A percentile compares a stretch with the other conserved stretches of the same genome.
Conservation (phyloP, 2,329 filamentous ascomycete species). For the Pseudogymnoascus sp. region DNA sequence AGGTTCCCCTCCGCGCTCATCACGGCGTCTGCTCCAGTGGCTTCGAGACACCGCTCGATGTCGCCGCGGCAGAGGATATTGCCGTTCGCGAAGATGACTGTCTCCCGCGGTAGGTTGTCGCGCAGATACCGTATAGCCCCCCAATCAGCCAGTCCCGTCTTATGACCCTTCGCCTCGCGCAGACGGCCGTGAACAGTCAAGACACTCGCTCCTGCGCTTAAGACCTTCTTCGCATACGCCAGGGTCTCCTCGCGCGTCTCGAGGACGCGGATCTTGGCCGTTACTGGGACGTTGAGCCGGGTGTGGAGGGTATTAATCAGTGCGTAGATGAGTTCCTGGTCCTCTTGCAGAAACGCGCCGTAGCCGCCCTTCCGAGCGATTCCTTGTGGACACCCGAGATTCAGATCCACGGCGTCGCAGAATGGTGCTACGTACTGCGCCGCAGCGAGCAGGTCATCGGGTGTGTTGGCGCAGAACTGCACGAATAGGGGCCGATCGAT, state of each 20-base stretch:
- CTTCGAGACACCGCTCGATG: slow-evolving; percentile 66
- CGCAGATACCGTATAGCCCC: slow-evolving; percentile 70
- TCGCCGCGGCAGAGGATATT: slow-evolving; percentile 80
- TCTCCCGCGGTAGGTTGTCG: slow-evolving; percentile 74
- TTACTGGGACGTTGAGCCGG: slow-evolving; percentile 73
- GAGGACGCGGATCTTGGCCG: slow-evolving; percentile 86
- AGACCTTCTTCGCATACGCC: slow-evolving; percentile 78
- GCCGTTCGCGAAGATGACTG: slow-evolving; percentile 93
- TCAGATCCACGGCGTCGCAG: slow-evolving; percentile 92
- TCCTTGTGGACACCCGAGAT: slow-evolving; percentile 91
- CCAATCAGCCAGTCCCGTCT: slow-evolving; percentile 93
- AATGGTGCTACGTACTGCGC: slow-evolving; percentile 72
- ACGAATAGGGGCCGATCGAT: slow-evolving; percentile 87
- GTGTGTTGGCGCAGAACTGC: slow-evolving; percentile 90
- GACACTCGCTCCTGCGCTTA: slow-evolving; percentile 83
- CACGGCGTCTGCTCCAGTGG: slow-evolving; percentile 80
- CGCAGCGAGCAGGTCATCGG: slow-evolving; percentile 69
- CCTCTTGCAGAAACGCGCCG: slow-evolving; percentile 89
- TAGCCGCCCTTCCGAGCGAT: slow-evolving; percentile 89
- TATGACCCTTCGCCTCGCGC: slow-evolving; percentile 89
- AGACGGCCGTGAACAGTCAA: slow-evolving; percentile 84
- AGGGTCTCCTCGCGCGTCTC: slow-evolving; percentile 82
- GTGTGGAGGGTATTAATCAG: slow-evolving; percentile 77
- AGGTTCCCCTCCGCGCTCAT: slow-evolving; percentile 97
- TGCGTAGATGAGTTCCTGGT: slow-evolving; percentile 73